phyloP scores from a whole-genome alignment of 306 rosid species.

The Sindora glabra region DNA sequence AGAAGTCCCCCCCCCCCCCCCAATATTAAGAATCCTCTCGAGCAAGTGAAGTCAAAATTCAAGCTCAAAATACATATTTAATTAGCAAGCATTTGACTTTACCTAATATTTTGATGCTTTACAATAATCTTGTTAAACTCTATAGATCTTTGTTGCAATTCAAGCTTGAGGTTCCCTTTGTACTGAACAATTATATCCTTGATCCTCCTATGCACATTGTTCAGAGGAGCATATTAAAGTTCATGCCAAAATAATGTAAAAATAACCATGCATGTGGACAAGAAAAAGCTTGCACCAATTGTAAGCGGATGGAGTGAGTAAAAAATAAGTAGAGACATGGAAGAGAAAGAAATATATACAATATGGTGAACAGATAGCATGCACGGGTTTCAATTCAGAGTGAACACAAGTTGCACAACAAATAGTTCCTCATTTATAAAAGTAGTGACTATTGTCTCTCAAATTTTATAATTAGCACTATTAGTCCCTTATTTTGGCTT shows the following conservation, averaged over 20 bases:
- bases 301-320: neutral
- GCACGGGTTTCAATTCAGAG: too few species aligned
- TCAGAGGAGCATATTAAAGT: constrained; percentile 8
- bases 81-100: constrained; percentile 7
- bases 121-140: constrained; percentile 71
- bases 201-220: constrained; percentile 60
- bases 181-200: constrained; percentile 59
- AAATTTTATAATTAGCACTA: too few species aligned
- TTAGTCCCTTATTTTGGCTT: too few species aligned
- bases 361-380: too few species aligned
- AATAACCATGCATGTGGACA: neutral
- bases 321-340: too few species aligned
- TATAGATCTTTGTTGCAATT: constrained; percentile 97
- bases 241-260: constrained; percentile 13
- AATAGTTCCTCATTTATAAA: too few species aligned
- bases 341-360: too few species aligned
- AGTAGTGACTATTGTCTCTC: too few species aligned
- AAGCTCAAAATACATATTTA: constrained; percentile 1
- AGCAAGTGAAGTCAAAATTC: neutral
- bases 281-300: neutral
- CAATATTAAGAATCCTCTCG: neutral
- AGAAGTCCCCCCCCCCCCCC: constrained; percentile 4
- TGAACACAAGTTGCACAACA: too few species aligned
- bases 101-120: constrained; percentile 87
- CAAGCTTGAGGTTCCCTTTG: constrained; percentile 86